Evolutionary conservation across 495 filamentous ascomycete genomes (phyloP), one percentile per base, ranked within the genome.

Genomic region (Penicillium turbatum): DNA sequence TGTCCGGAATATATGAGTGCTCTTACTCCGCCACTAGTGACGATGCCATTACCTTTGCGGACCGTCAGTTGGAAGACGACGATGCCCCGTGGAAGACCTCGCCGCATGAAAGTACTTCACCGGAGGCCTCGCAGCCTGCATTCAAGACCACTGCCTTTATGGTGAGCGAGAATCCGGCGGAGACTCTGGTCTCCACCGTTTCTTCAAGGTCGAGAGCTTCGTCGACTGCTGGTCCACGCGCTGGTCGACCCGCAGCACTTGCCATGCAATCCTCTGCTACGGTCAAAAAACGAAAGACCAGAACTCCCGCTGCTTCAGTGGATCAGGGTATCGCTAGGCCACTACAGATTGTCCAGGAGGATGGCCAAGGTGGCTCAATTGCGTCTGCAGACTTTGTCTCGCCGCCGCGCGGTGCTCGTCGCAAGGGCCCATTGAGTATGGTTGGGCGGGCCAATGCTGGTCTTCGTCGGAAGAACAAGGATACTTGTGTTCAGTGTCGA

Each of bases 331-430:
- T 59, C 21, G 47, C 68, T 7, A 70, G 72, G 51, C 74, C 72
- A 8, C 39, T 77, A 52, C 74, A 75, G 50, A 77, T 77, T 51
- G 74, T 77, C 31, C 74, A 77, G 31, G 74, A 77, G 59, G 74
- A 77, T 61, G 74, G 74, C 15, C 69, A 74, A 50, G 74, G 74
- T 11, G 72, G 72, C 9, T 73, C 74, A 2, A 74, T 77, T 46
- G 69, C 74, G 1, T 77, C 74, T n/a, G 74, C 71, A n/a, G 72
- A 77, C 39, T 75, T 77, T 49, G 72, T 77, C 12, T 72, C 71
- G 13, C 72, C 72, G 11, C 74, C 74, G 9, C 69, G 74, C 16
- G 74, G 74, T 1, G 74, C 74, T 45, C 74, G 74, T 54, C 71
- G 74, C 35, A 77, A 77, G 62, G 74, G 74, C 12, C 74, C 74